These are phyloP conservation scores for Neonectria coccinea DNA, from an alignment of 2,329 filamentous ascomycete genomes.

Conservation along the genomic window DNA sequence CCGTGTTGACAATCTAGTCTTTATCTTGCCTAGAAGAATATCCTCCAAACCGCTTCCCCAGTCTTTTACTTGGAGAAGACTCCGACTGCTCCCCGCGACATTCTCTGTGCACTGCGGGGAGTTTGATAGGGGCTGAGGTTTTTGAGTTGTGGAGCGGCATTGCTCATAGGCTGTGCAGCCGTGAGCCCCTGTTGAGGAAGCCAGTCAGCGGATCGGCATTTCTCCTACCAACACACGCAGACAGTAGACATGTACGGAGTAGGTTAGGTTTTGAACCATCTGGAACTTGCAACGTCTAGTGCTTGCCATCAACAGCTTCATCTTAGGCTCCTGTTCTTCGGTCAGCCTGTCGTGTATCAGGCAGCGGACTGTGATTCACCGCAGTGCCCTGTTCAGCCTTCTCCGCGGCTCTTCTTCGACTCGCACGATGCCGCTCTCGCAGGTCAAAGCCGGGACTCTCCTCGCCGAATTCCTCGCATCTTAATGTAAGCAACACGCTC, in stretches of 20 bases:
- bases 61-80: too few species aligned
- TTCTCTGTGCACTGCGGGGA: not conserved
- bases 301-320: not conserved
- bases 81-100: not conserved
- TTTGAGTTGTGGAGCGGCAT: not conserved
- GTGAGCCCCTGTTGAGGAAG: not conserved
- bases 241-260: too few species aligned
- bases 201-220: not conserved
- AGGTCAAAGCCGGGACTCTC: not conserved
- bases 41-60: not conserved
- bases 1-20: not conserved
- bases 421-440: constrained; percentile 1
- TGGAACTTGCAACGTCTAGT: not conserved
- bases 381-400: not conserved
- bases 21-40: too few species aligned
- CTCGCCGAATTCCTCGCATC: not conserved
- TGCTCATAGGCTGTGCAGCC: not conserved
- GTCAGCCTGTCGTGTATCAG: not conserved
- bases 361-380: not conserved
- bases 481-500: not conserved
- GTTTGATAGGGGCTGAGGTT: not conserved
- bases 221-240: not conserved
- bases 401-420: not conserved
- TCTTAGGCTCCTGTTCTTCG: not conserved
- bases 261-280: not conserved